Conservation (phyloP, 257 asterid genomes). For the Nyctanthes arbortristis region DNA sequence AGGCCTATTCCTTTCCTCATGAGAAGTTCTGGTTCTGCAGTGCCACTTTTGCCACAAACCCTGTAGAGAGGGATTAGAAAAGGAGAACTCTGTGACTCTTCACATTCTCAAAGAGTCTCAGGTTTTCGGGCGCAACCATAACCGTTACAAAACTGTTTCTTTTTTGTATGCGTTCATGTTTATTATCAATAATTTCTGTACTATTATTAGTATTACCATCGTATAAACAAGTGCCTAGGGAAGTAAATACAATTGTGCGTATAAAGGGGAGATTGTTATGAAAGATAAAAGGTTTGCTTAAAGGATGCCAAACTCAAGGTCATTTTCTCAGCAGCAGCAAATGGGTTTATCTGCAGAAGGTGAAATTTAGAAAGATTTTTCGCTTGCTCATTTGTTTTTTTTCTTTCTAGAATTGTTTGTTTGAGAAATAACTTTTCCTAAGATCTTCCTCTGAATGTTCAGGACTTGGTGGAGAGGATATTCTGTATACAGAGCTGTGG, state of each 20-base stretch:
- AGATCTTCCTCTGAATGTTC: slow-evolving; percentile 19
- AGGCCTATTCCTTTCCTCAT: slow-evolving; percentile 36
- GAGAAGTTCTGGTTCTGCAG: slow-evolving; percentile 16
- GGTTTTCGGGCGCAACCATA: too few relatives aligned
- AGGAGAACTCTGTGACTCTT: too few relatives aligned
- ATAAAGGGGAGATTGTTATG: slow-evolving; percentile 12
- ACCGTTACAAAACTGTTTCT: too few relatives aligned
- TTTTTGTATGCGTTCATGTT: too few relatives aligned
- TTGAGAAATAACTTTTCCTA: not conserved
- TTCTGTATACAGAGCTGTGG: slow-evolving; percentile 75
- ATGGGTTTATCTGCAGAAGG: slow-evolving; percentile 37
- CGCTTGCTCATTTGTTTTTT: slow-evolving; percentile 2
- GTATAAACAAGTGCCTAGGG: not conserved
- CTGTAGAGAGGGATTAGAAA: not conserved
- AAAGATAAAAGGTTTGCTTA: slow-evolving; percentile 13
- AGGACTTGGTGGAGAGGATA: slow-evolving; percentile 51
- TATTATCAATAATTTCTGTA: too few relatives aligned
- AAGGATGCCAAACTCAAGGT: slow-evolving; percentile 43
- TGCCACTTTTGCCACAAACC: slow-evolving; percentile 19
- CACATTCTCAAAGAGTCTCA: too few relatives aligned
- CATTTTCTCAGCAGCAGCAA: slow-evolving; percentile 44
- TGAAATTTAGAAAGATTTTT: not conserved
- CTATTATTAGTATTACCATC: too few relatives aligned
- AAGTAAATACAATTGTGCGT: too few relatives aligned
- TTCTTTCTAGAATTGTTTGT: not conserved